Evolutionary conservation across 192 early-diverging fungal genomes (phyloP), one percentile per base, ranked within the genome.

Genomic region (Linnemannia schmuckeri): DNA sequence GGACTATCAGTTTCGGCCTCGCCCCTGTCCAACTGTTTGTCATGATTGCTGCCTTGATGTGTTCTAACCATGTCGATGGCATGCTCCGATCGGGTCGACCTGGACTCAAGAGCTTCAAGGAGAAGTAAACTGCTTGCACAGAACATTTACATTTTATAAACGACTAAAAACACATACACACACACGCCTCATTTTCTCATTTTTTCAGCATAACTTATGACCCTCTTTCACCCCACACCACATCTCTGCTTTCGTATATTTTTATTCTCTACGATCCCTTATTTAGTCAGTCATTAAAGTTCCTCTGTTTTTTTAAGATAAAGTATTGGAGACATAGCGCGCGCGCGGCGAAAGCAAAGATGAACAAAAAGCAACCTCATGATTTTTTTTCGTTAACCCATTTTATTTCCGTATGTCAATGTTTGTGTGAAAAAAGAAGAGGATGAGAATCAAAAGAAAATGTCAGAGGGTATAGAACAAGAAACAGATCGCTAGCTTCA

Each of bases 1-100:
- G 80, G 75, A 84, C 79, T 3, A 69, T 68, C 2, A 76, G 75
- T 9, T 88, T 88, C 74, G 7, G 61, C 22, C 27, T 88, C 17
- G 78, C 81, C 15, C 82, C 82, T 18, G 22, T 88, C 18, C 88
- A 88, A 10, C 24, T 88, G 4, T 35, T 75, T 20, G 75, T 88
- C 37, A 88, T 88, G 72, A 52, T 88, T 15, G 41, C 70, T 0
- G 63, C 81, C n/a, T 30, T 88, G 17, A 70, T 88, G 6, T 83
- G 82, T 70, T 78, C 87, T 33, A 83, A 83, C 33, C 87, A 88
- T 44, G 78, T 88, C 12, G 77, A 79, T 57, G 77, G 77, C 35
- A 79, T 79, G 77, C 70, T 79, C 35, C 77, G 77, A 8, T 79
- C 77, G 13, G 77, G 69, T 30, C 68, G 77, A 1, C 70, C 77